A percentile compares a stretch with the other conserved stretches of the same genome.
Conservation (phyloP, 495 filamentous ascomycete species). For the Podospora bellae-mahoneyi region DNA sequence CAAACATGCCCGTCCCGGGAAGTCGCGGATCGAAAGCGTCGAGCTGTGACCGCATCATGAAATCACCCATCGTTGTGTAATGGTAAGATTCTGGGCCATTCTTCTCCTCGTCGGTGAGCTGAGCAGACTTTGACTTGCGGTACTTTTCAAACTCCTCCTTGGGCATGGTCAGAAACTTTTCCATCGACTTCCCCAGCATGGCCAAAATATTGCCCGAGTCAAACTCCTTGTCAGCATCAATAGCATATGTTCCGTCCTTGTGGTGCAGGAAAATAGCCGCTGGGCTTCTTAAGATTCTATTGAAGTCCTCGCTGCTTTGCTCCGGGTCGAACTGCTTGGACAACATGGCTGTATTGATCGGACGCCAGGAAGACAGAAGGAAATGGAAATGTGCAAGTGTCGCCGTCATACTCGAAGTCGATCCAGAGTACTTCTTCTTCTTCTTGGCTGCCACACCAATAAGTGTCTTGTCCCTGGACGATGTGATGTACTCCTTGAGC, state of each 20-base stretch:
- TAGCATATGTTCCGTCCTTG: slow-evolving; percentile 85
- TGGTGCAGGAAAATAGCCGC: slow-evolving; percentile 80
- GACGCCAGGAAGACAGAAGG: slow-evolving; percentile 79
- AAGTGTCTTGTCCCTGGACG: slow-evolving; percentile 74
- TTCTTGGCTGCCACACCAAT: slow-evolving; percentile 59
- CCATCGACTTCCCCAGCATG: slow-evolving; percentile 91
- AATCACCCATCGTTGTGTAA: slow-evolving; percentile 83
- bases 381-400: slow-evolving; percentile 88
- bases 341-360: slow-evolving; percentile 59
- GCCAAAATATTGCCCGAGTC: slow-evolving; percentile 81
- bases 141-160: slow-evolving; percentile 83
- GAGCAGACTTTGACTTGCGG: slow-evolving; percentile 59
- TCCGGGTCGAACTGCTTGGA: slow-evolving; percentile 63
- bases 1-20: slow-evolving; percentile 92
- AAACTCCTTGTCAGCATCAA: slow-evolving; percentile 94
- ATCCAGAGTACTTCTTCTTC: slow-evolving; percentile 84
- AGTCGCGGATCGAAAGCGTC: slow-evolving; percentile 85
- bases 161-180: slow-evolving; percentile 85
- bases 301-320: slow-evolving; percentile 55
- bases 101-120: slow-evolving; percentile 62
- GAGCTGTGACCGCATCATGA: slow-evolving; percentile 93
- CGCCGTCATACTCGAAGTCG: slow-evolving; percentile 93
- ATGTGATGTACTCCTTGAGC: slow-evolving; percentile 79
- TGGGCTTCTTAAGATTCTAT: slow-evolving; percentile 64
- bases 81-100: slow-evolving; percentile 73